Percentiles rank a stretch among this genome's conserved stretches.
Conservation (phyloP, 148 eudicot genomes). For the Agrostemma githago region DNA sequence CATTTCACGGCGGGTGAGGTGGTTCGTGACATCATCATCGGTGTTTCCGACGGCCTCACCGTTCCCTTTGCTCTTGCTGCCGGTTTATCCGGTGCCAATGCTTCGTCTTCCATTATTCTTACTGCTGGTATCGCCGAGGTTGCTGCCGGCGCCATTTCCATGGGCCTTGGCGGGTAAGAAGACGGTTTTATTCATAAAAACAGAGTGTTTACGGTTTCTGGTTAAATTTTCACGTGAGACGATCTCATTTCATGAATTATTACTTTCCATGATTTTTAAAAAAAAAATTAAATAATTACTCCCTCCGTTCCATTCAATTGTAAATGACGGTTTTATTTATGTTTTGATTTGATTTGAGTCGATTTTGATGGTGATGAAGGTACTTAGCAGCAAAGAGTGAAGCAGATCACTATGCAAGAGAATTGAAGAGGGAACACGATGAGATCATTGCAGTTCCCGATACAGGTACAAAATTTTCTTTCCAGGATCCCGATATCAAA, state of each 20-base stretch:
- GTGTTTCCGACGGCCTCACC: constrained; percentile 94
- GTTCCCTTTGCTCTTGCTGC: constrained; percentile 96
- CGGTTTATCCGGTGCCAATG: constrained; percentile 86
- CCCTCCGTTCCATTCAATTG: too few relatives aligned
- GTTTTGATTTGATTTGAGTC: not conserved
- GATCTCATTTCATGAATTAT: too few relatives aligned
- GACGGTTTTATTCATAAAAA: not conserved
- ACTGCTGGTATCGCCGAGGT: constrained; percentile 94
- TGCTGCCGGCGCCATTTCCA: constrained; percentile 94
- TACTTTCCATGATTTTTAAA: too few relatives aligned
- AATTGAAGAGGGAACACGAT: constrained; percentile 73
- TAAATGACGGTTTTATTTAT: not conserved
- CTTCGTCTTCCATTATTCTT: constrained; percentile 71
- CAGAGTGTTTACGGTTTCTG: not conserved
- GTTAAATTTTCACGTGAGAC: not conserved
- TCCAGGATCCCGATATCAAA: too few relatives aligned
- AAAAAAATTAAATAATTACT: too few relatives aligned
- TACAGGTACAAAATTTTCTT: constrained; percentile 38
- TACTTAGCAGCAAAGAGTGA: constrained; percentile 97
- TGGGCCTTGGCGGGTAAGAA: constrained; percentile 94
- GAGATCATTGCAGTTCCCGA: constrained; percentile 85
- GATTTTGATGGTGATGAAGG: constrained; percentile 25
- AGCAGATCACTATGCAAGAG: constrained; percentile 79
- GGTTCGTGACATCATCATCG: constrained; percentile 87
- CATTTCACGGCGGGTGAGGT: constrained; percentile 90